Percentiles rank a stretch among this genome's conserved stretches.
Conservation (phyloP, 1,284 basidiomycete genomes). For the Apiotrichum sp. region DNA sequence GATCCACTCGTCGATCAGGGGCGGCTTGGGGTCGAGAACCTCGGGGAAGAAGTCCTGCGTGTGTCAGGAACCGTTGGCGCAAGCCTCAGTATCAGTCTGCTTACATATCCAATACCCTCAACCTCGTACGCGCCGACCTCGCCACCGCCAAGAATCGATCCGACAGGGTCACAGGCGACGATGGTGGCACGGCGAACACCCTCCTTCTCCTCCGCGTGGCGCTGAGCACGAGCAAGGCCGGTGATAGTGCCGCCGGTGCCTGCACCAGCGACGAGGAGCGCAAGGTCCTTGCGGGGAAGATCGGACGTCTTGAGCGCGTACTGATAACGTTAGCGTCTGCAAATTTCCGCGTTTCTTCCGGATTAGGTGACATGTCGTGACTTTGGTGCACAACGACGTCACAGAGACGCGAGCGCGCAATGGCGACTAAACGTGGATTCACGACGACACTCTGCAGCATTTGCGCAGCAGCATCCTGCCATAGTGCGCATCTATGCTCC, state of each 20-base stretch:
- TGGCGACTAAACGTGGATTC: too few species aligned
- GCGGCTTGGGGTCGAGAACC: slow-evolving; percentile 51
- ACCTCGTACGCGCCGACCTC: slow-evolving; percentile 66
- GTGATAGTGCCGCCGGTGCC: slow-evolving; percentile 94
- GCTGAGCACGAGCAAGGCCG: slow-evolving; percentile 75
- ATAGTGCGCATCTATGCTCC: too few species aligned
- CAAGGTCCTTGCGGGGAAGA: slow-evolving; percentile 56
- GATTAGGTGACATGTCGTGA: too few species aligned
- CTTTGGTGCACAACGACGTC: too few species aligned
- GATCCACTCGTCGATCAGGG: slow-evolving; percentile 63
- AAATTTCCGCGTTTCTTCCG: too few species aligned
- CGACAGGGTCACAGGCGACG: slow-evolving; percentile 89
- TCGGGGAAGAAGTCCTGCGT: slow-evolving; percentile 72
- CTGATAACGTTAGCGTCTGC: slow-evolving; percentile 20
- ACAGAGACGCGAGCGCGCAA: too few species aligned
- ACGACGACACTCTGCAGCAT: too few species aligned
- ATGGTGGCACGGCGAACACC: slow-evolving; percentile 46
- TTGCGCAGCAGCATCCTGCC: too few species aligned
- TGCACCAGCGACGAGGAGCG: slow-evolving; percentile 78
- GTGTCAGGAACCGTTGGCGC: not conserved
- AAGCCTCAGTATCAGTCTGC: slow-evolving; percentile 1
- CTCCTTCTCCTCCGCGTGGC: slow-evolving; percentile 51
- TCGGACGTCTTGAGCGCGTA: slow-evolving; percentile 41
- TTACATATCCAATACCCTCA: slow-evolving; percentile 75
- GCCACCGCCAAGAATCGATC: slow-evolving; percentile 68